Conservation (phyloP, 805 yeast genomes). For the Naumovozyma dairenensis region DNA sequence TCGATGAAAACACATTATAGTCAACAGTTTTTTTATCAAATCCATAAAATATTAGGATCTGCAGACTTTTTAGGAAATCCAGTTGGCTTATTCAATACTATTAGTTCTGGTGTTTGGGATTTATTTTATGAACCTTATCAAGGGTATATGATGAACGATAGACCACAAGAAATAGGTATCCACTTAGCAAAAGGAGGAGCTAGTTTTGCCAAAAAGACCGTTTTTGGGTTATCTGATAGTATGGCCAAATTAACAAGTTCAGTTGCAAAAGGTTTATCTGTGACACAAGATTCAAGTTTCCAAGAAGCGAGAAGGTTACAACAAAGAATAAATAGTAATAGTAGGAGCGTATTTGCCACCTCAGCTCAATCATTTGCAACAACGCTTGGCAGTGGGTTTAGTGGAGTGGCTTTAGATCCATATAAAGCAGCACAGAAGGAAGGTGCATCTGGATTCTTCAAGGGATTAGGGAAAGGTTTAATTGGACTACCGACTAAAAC, state of each 20-base stretch:
- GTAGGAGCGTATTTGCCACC: conserved; percentile 68
- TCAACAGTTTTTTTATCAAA: conserved; percentile 83
- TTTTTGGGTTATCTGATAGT: conserved; percentile 90
- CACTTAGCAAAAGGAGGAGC: conserved; percentile 94
- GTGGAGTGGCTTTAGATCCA: conserved; percentile 88
- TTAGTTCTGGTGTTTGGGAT: conserved; percentile 92
- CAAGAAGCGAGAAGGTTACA: conserved; percentile 73
- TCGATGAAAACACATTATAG: conserved; percentile 78
- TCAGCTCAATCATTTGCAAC: conserved; percentile 88
- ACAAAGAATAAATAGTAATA: conserved; percentile 71
- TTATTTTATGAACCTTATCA: conserved; percentile 95
- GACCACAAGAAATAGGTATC: conserved; percentile 93
- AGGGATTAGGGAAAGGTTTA: conserved; percentile 90
- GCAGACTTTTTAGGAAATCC: conserved; percentile 97
- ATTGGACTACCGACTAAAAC: conserved; percentile 95
- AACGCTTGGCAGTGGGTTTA: conserved; percentile 76
- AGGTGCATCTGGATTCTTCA: conserved; percentile 87
- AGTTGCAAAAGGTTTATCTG: conserved; percentile 85
- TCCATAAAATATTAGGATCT: conserved; percentile 87
- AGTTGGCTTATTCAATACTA: conserved; percentile 86
- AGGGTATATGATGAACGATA: conserved; percentile 85
- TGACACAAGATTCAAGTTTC: conserved; percentile 74
- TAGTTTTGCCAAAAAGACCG: conserved; percentile 87
- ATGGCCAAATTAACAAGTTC: conserved; percentile 89
- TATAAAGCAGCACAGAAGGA: conserved; percentile 79